Evolutionary conservation across 2,329 filamentous ascomycete genomes (phyloP).

Genomic region (Pseudocercospora eumusae): DNA sequence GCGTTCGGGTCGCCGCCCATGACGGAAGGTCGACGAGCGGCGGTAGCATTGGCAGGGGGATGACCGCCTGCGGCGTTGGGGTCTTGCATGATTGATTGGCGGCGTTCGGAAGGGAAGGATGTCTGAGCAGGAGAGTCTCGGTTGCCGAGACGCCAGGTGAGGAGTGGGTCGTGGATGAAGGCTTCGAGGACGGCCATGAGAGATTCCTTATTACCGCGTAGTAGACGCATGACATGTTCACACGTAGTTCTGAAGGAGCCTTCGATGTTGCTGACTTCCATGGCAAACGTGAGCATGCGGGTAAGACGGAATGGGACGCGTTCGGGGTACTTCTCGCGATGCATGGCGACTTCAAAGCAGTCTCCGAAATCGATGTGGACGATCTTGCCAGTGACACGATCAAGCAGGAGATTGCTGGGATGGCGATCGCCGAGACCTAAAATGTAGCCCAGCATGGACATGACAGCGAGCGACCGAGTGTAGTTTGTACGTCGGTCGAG

Average conservation of each 20-base stretch:
- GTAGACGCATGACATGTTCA: conserved; percentile 95
- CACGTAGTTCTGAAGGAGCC: conserved; percentile 97
- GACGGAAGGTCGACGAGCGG: conserved; percentile 36
- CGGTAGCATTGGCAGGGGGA: conserved; percentile 10
- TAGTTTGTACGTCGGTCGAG: conserved; percentile 98
- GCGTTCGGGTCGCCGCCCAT: conserved; percentile 38
- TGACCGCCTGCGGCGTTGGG: conserved; percentile 34
- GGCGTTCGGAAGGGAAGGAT: conserved; percentile 63
- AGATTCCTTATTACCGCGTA: conserved; percentile 96
- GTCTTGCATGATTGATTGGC: conserved; percentile 59
- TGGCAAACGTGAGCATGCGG: conserved; percentile 98
- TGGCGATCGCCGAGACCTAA: conserved; percentile 94
- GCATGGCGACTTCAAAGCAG: conserved; percentile 99
- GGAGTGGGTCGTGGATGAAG: conserved; percentile 98
- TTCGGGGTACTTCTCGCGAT: conserved; percentile 98
- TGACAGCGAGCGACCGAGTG: conserved; percentile 92
- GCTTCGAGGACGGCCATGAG: conserved; percentile 98
- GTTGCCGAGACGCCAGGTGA: conserved; percentile 85
- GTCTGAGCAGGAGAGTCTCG: conserved; percentile 62
- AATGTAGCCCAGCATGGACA: conserved; percentile 99
- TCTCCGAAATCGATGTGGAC: conserved; percentile 99
- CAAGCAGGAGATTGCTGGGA: conserved; percentile 96
- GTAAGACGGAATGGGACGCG: conserved; percentile 96
- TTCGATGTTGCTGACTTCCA: conserved; percentile 99
- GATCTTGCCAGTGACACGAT: conserved; percentile 92